phyloP scores from a whole-genome alignment of 1,139 yeast species.

The Lodderomyces jiufengensis region DNA sequence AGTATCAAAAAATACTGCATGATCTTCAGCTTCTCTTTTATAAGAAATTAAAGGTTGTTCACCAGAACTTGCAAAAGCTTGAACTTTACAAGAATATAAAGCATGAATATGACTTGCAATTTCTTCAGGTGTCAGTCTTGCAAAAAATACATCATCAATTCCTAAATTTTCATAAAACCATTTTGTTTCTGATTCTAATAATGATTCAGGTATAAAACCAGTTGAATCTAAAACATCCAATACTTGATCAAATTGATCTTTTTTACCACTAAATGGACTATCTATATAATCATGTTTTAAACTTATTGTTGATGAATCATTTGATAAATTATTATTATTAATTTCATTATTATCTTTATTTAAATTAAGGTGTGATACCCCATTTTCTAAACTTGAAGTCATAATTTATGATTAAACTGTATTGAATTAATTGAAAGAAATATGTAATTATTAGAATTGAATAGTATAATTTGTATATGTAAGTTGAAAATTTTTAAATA shows the following conservation, averaged over 20 bases:
- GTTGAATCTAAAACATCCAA: conserved; percentile 76
- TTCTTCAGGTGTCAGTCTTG: conserved; percentile 75
- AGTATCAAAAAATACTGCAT: conserved; percentile 89
- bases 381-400: conserved; percentile 12
- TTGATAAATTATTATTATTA: conserved; percentile 28
- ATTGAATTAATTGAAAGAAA: too few species aligned
- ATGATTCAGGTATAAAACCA: conserved; percentile 84
- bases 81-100: conserved; percentile 87
- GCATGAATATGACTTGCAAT: conserved; percentile 84
- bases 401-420: too few species aligned
- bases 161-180: conserved; percentile 91
- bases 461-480: too few species aligned
- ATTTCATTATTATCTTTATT: conserved; percentile 9
- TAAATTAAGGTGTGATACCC: conserved; percentile 11
- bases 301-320: conserved; percentile 30
- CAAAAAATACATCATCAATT: conserved; percentile 89
- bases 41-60: conserved; percentile 61
- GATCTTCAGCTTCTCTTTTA: conserved; percentile 74
- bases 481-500: too few species aligned
- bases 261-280: conserved; percentile 75
- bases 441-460: too few species aligned
- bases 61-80: conserved; percentile 56
- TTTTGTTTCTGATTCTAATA: conserved; percentile 80
- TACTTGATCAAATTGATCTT: conserved; percentile 75
- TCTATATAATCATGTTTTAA: conserved; percentile 64